Percentiles rank a stretch among this genome's conserved stretches.
Evolutionary conservation across 352 stramenopile genomes (phyloP).

Genomic region (Plasmopara halstedii): DNA sequence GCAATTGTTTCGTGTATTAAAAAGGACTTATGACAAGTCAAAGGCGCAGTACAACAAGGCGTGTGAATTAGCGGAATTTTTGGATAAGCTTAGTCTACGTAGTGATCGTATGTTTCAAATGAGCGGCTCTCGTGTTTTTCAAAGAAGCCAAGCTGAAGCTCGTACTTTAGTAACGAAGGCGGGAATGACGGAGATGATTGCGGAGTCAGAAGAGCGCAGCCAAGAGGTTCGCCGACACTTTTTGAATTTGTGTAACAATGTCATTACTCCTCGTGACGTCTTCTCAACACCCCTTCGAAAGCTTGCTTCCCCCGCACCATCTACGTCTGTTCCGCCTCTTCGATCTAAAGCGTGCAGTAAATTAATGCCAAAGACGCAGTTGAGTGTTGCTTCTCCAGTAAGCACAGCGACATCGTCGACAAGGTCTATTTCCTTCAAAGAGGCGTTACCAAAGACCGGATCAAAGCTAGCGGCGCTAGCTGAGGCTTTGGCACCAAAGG

Average conservation of each 20-base stretch:
- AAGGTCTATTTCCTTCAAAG: conserved; percentile 48
- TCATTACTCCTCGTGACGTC: conserved; percentile 48
- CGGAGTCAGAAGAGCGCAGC: conserved; percentile 33
- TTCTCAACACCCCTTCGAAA: conserved; percentile 38
- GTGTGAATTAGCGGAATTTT: conserved; percentile 37
- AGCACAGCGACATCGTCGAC: conserved; percentile 36
- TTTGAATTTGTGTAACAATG: conserved; percentile 52
- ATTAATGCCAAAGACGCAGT: conserved; percentile 57
- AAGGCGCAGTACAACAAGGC: conserved; percentile 70
- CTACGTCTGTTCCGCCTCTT: conserved; percentile 26
- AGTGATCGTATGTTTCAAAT: conserved; percentile 18
- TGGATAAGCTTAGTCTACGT: conserved; percentile 45
- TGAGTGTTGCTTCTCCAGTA: conserved; percentile 60
- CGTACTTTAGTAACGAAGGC: conserved; percentile 27
- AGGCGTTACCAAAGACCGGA: conserved; percentile 41
- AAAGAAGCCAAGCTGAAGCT: conserved; percentile 9
- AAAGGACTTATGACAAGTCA: conserved; percentile 68
- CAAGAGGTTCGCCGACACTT: conserved; percentile 43
- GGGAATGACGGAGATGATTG: conserved; percentile 42
- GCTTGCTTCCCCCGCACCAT: conserved; percentile 14
- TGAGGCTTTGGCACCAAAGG: conserved; percentile 50
- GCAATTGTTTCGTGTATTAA: conserved; percentile 60
- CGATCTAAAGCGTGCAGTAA: conserved; percentile 51
- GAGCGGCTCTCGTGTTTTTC: conserved; percentile 13
- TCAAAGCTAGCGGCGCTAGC: conserved; percentile 51